Evolutionary conservation across 2,329 filamentous ascomycete genomes (phyloP).

Genomic region (Trichophyton equinum): DNA sequence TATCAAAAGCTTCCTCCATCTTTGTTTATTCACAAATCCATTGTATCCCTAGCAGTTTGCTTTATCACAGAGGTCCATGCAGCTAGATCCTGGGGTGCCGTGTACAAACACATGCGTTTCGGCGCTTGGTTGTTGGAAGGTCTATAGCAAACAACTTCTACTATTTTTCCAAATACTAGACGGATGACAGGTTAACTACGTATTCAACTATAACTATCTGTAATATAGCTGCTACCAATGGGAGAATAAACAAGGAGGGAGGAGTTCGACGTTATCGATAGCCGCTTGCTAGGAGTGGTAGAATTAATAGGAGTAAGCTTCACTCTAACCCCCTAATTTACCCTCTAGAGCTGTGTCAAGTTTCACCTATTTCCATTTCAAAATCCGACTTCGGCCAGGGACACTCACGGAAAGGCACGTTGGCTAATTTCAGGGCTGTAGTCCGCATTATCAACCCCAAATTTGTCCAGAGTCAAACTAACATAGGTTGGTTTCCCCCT

Average conservation of each 20-base stretch:
- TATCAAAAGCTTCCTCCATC: background rate
- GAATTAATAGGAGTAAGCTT: no score
- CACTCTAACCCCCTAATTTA: no score
- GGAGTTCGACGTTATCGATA: background rate
- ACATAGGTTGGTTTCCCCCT: slow-evolving; percentile 10
- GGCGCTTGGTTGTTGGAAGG: no score
- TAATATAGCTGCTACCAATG: no score
- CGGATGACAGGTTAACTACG: no score
- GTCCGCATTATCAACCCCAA: slow-evolving; percentile 9
- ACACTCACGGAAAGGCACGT: background rate
- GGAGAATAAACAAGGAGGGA: no score
- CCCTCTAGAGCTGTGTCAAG: no score
- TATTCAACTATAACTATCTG: no score
- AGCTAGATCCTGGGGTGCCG: background rate
- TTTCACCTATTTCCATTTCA: no score
- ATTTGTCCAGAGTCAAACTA: slow-evolving; percentile 9
- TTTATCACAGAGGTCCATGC: background rate
- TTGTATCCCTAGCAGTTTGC: background rate
- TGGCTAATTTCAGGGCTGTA: background rate
- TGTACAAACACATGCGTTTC: background rate
- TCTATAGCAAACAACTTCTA: no score
- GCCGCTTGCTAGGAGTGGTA: background rate
- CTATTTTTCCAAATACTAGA: no score
- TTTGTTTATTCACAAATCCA: background rate
- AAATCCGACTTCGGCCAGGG: background rate